Conservation (phyloP, 2,329 filamentous ascomycete genomes). For the Orbilia javanica region DNA sequence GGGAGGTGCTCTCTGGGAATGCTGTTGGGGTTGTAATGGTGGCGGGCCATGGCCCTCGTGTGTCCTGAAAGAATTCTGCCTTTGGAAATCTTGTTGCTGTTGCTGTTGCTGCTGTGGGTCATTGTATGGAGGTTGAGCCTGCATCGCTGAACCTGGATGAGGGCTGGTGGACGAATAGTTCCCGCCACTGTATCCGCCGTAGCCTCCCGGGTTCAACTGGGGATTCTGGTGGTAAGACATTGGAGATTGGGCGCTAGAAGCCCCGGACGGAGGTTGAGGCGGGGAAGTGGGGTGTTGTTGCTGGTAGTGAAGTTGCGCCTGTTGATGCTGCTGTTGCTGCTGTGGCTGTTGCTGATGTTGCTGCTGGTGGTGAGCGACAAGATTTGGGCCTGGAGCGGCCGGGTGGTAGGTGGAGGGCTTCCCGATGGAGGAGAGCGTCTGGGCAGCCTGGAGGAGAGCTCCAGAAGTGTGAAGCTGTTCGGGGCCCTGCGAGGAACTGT, state of each 20-base stretch:
- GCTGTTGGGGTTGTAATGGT: constrained; percentile 32
- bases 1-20: constrained; percentile 48
- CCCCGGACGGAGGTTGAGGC: constrained; percentile 50
- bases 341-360: constrained; percentile 33
- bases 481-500: constrained; percentile 42
- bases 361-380: constrained; percentile 32
- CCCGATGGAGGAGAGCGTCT: constrained; percentile 55
- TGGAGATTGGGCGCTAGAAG: constrained; percentile 37
- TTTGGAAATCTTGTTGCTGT: constrained; percentile 42
- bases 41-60: constrained; percentile 43
- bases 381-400: constrained; percentile 31
- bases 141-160: constrained; percentile 44
- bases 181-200: constrained; percentile 32
- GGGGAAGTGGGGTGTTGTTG: constrained; percentile 58
- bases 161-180: constrained; percentile 48
- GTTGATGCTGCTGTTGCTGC: constrained; percentile 36
- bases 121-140: constrained; percentile 25
- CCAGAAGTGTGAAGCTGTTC: constrained; percentile 48
- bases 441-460: constrained; percentile 50
- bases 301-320: constrained; percentile 23
- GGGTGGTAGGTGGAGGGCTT: constrained; percentile 52
- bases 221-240: constrained; percentile 57
- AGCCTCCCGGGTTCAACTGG: constrained; percentile 45
- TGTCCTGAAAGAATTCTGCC: constrained; percentile 50
- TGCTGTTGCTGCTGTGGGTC: constrained; percentile 27